Conservation (phyloP, 2,329 filamentous ascomycete genomes). For the Fusarium gaditjirri region DNA sequence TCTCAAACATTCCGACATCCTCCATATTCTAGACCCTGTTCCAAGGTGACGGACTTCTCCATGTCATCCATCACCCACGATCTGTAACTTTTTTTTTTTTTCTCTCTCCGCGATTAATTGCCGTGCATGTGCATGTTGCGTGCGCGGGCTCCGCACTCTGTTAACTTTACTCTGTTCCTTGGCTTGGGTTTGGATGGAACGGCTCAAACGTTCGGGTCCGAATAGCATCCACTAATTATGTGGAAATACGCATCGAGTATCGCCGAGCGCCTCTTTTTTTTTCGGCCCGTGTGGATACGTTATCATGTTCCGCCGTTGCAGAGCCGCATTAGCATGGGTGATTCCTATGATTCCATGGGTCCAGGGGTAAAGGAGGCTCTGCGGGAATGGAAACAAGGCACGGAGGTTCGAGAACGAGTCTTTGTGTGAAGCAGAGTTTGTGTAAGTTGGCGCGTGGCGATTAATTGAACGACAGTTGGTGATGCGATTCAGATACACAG, state of each 20-base stretch:
- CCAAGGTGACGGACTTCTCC: constrained; percentile 16
- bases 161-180: constrained; percentile 13
- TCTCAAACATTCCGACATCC: constrained; percentile 2
- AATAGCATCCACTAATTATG: constrained; percentile 13
- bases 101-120: constrained; percentile 19
- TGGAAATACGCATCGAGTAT: constrained; percentile 22
- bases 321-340: constrained; percentile 29
- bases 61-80: constrained; percentile 20
- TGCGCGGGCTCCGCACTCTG: not conserved
- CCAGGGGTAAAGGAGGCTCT: constrained; percentile 28
- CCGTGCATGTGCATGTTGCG: constrained; percentile 6
- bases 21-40: constrained; percentile 15
- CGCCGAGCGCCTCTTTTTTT: constrained; percentile 17
- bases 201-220: constrained; percentile 26
- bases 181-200: not conserved
- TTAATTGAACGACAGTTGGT: not conserved
- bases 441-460: not conserved
- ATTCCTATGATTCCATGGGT: not conserved
- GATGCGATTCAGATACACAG: not conserved
- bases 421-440: not conserved
- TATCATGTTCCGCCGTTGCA: constrained; percentile 21
- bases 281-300: constrained; percentile 33
- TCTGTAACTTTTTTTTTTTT: not conserved
- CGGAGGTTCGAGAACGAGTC: not conserved
- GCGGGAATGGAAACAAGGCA: constrained; percentile 11